phyloP scores from a whole-genome alignment of 495 filamentous ascomycete genomes.

The Lophiostoma macrostomum region DNA sequence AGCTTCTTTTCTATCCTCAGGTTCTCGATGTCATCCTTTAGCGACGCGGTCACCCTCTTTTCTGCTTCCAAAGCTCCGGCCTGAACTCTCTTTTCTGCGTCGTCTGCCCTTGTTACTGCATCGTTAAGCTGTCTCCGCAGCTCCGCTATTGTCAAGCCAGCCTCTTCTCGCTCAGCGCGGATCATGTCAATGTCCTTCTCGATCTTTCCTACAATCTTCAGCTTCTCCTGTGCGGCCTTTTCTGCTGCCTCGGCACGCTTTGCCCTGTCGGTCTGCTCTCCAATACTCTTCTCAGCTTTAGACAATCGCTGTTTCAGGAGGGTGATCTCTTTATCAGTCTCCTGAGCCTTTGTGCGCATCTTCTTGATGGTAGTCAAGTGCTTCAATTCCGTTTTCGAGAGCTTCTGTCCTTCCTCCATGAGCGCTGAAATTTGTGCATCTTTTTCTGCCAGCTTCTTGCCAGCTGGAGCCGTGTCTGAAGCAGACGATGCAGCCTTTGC shows the following conservation, averaged over 20 bases:
- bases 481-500: slow-evolving; percentile 74
- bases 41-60: slow-evolving; percentile 58
- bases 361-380: slow-evolving; percentile 81
- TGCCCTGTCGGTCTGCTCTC: slow-evolving; percentile 55
- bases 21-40: slow-evolving; percentile 71
- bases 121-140: slow-evolving; percentile 69
- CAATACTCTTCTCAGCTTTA: slow-evolving; percentile 62
- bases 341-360: slow-evolving; percentile 58
- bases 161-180: slow-evolving; percentile 61
- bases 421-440: slow-evolving; percentile 86
- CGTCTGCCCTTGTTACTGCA: slow-evolving; percentile 61
- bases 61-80: slow-evolving; percentile 70
- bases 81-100: slow-evolving; percentile 63
- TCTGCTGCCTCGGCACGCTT: slow-evolving; percentile 55
- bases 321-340: slow-evolving; percentile 61
- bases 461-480: slow-evolving; percentile 57
- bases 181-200: slow-evolving; percentile 69
- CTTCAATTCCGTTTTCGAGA: slow-evolving; percentile 80
- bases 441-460: slow-evolving; percentile 80
- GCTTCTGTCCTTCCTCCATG: slow-evolving; percentile 87
- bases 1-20: slow-evolving; percentile 74
- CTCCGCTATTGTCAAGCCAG: slow-evolving; percentile 62
- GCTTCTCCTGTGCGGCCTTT: slow-evolving; percentile 49
- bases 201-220: slow-evolving; percentile 61
- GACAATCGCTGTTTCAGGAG: slow-evolving; percentile 61